Percentiles rank a stretch among this genome's conserved stretches.
phyloP scores from a whole-genome alignment of 1,139 yeast genomes.

The Taphrina flavorubra region DNA sequence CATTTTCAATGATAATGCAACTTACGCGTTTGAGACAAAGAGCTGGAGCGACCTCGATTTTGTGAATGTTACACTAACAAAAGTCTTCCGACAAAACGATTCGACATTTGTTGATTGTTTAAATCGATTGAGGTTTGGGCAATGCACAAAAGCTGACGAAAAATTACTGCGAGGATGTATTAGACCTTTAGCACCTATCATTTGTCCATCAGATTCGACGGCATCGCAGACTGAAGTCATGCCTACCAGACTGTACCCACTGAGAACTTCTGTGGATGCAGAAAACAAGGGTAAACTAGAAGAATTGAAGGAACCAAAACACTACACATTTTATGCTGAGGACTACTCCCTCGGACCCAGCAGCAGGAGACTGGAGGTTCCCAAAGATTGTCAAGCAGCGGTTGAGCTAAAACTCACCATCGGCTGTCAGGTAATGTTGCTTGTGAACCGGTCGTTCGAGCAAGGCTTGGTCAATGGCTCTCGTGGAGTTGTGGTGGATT shows the following conservation, averaged over 20 bases:
- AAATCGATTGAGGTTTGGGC: conserved; percentile 82
- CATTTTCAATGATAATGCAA: conserved; percentile 49
- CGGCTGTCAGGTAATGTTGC: conserved; percentile 95
- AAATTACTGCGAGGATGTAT: conserved; percentile 61
- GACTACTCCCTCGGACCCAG: conserved; percentile 47
- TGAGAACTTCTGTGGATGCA: conserved; percentile 78
- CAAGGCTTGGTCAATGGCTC: conserved; percentile 90
- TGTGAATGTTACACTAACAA: conserved; percentile 69
- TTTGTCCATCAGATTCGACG: conserved; percentile 55
- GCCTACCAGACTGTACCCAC: conserved; percentile 86
- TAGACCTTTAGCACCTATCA: conserved; percentile 57
- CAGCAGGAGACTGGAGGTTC: conserved; percentile 48
- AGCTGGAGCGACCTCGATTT: conserved; percentile 73
- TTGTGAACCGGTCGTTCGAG: conserved; percentile 73
- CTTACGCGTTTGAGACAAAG: conserved; percentile 77
- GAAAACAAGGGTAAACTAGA: conserved; percentile 68
- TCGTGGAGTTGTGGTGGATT: conserved; percentile 81
- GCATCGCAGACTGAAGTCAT: conserved; percentile 59
- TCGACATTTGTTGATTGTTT: conserved; percentile 82
- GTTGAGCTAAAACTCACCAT: conserved; percentile 65
- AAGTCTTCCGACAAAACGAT: conserved; percentile 90
- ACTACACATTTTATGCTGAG: conserved; percentile 66
- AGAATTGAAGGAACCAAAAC: conserved; percentile 58
- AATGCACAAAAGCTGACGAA: conserved; percentile 36
- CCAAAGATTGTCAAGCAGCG: conserved; percentile 70